Percentiles rank a stretch among this genome's conserved stretches.
These are phyloP conservation scores for Gracilaria vermiculophylla DNA, from an alignment of 23 red algal genomes.

Conservation along the genomic window DNA sequence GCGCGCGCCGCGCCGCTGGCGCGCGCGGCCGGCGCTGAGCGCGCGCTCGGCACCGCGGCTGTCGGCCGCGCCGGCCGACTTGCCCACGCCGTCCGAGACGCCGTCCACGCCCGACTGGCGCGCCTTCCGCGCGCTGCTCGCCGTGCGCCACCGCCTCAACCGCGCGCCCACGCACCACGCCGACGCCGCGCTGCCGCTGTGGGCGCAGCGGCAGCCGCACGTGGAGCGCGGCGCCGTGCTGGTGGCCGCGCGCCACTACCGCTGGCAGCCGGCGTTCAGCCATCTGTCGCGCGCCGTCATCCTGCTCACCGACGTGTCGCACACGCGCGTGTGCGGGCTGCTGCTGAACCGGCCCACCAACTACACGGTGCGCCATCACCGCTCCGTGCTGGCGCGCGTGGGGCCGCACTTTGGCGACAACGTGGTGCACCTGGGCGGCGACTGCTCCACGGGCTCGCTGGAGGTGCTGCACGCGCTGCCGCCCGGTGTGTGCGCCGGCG, in stretches of 20 bases:
- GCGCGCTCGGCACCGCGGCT: too few species aligned
- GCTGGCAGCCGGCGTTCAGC: constrained; percentile 18
- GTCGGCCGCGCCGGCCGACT: constrained; percentile 7
- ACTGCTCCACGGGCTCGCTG: constrained; percentile 45
- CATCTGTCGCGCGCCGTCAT: constrained; percentile 34
- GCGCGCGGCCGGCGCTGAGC: too few species aligned
- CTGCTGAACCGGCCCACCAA: constrained; percentile 41
- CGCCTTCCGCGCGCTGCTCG: constrained; percentile 37
- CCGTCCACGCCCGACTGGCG: constrained; percentile 37
- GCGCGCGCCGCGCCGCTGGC: not conserved
- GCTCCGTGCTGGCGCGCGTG: constrained; percentile 26
- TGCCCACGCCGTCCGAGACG: not conserved
- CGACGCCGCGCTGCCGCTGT: not conserved
- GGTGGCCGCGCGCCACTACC: not conserved
- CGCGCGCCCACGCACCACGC: not conserved
- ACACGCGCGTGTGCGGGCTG: not conserved
- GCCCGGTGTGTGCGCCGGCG: constrained; percentile 21
- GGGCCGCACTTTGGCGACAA: constrained; percentile 15
- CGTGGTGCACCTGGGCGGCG: constrained; percentile 28
- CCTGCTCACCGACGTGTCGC: constrained; percentile 19
- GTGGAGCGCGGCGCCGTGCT: constrained; percentile 27
- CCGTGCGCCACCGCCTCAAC: not conserved
- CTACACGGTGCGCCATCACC: constrained; percentile 16
- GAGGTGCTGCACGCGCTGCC: constrained; percentile 34
- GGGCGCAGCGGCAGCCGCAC: constrained; percentile 44